These are phyloP conservation scores for Malus fusca DNA, from an alignment of 306 rosid genomes.

Conservation along the genomic window DNA sequence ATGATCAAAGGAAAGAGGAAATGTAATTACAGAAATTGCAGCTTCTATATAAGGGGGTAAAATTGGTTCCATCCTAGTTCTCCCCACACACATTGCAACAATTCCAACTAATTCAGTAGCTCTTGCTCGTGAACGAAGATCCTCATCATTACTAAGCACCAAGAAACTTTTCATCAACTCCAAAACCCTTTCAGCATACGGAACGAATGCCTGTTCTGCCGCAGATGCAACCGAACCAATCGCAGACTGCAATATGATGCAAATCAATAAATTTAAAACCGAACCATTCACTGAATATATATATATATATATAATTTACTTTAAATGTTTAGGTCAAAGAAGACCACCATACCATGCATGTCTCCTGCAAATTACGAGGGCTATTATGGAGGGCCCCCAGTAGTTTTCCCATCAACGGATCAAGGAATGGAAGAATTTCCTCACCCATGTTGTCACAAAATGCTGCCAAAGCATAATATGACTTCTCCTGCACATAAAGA, in stretches of 20 bases:
- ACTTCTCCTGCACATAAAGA: conserved; percentile 68
- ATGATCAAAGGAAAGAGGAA: conserved; percentile 12
- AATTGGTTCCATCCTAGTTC: conserved; percentile 80
- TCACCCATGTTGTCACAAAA: conserved; percentile 98
- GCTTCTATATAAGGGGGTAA: conserved; percentile 88
- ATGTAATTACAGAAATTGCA: conserved; percentile 71
- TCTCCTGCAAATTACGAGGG: conserved; percentile 83
- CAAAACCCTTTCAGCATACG: conserved; percentile 91
- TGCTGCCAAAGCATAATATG: conserved; percentile 98
- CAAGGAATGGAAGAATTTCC: conserved; percentile 90
- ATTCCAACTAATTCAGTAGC: conserved; percentile 99
- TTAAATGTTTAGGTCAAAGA: conserved; percentile 12
- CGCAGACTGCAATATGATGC: conserved; percentile 67
- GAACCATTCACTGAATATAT: conserved; percentile 12
- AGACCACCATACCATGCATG: conserved; percentile 81
- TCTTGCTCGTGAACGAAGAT: conserved; percentile 89
- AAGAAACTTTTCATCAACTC: conserved; percentile 90
- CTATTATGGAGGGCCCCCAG: conserved; percentile 79
- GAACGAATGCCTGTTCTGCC: conserved; percentile 88
- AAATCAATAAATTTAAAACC: background rate
- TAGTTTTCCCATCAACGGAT: conserved; percentile 87
- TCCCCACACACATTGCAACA: conserved; percentile 95
- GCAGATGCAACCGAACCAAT: conserved; percentile 98
- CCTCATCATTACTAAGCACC: conserved; percentile 89
- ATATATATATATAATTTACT: background rate